A percentile compares a stretch with the other conserved stretches of the same genome.
Conservation (phyloP, 148 eudicot genomes). For the Vaccinium macrocarpon region DNA sequence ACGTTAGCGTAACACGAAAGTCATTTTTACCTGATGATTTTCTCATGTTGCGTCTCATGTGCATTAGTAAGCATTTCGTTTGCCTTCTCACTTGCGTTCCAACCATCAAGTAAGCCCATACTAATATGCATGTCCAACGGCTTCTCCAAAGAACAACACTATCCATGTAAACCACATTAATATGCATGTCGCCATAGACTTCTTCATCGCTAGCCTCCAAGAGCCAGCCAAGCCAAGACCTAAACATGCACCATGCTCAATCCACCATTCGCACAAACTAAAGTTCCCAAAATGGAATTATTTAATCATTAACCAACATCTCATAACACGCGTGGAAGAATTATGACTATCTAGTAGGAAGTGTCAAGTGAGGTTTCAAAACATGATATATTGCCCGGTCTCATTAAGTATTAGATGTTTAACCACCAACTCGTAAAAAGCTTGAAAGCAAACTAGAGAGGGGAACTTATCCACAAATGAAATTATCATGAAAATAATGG, state of each 20-base stretch:
- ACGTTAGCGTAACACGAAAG: slow-evolving; percentile 5
- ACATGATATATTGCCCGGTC: neutral
- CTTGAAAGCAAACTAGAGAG: neutral
- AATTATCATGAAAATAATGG: neutral
- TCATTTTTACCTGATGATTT: slow-evolving; percentile 76
- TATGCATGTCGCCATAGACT: slow-evolving; percentile 77
- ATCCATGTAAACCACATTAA: slow-evolving; percentile 82
- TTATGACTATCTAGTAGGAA: neutral
- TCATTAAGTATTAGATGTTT: neutral
- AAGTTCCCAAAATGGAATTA: neutral
- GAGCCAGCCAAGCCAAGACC: slow-evolving; percentile 95
- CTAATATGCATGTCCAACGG: slow-evolving; percentile 94
- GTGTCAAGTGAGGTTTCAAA: neutral
- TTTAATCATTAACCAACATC: neutral
- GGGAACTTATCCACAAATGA: neutral
- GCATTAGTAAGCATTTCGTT: slow-evolving; percentile 97
- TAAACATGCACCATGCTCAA: slow-evolving; percentile 95
- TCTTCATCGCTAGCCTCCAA: slow-evolving; percentile 99
- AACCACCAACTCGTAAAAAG: neutral
- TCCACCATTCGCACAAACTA: slow-evolving; percentile 69
- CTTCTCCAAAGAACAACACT: slow-evolving; percentile 99
- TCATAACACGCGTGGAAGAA: neutral
- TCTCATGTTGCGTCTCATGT: slow-evolving; percentile 98
- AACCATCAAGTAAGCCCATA: slow-evolving; percentile 96
- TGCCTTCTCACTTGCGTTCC: slow-evolving; percentile 99